Percentiles rank a stretch among this genome's conserved stretches.
phyloP scores from a whole-genome alignment of 345 rosid species.

The Microcos paniculata region DNA sequence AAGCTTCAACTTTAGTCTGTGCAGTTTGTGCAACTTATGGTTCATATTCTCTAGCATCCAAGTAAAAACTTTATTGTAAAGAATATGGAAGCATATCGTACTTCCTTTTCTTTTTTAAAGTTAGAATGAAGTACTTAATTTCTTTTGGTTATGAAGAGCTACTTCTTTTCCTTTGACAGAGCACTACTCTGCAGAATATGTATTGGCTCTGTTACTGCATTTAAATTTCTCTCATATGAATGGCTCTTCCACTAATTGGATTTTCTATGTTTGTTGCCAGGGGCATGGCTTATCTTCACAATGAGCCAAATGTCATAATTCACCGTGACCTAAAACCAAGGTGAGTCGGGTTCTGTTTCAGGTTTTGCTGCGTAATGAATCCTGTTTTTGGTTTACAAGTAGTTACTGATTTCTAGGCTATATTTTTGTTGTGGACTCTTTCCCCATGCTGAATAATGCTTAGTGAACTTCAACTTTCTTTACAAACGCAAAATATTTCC shows the following conservation, averaged over 20 bases:
- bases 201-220: background rate
- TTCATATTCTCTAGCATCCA: background rate
- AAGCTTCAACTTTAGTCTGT: background rate
- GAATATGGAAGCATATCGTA: background rate
- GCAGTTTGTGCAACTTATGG: background rate
- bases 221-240: background rate
- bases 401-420: background rate
- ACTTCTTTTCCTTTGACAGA: background rate
- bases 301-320: slow-evolving; percentile 94
- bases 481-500: background rate
- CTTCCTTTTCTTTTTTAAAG: background rate
- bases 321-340: slow-evolving; percentile 96
- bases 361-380: slow-evolving; percentile 1
- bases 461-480: background rate
- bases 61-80: background rate
- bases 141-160: background rate
- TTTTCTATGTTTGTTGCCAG: slow-evolving; percentile 41
- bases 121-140: background rate
- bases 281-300: slow-evolving; percentile 98
- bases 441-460: background rate
- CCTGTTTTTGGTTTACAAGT: background rate
- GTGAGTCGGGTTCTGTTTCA: slow-evolving; percentile 33
- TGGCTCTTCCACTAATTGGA: slow-evolving; percentile 20
- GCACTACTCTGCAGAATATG: background rate
- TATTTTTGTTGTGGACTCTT: background rate